These are phyloP conservation scores for Cymbopogon flexuosus DNA, from an alignment of 202 grass and related monocot species.

Conservation along the genomic window DNA sequence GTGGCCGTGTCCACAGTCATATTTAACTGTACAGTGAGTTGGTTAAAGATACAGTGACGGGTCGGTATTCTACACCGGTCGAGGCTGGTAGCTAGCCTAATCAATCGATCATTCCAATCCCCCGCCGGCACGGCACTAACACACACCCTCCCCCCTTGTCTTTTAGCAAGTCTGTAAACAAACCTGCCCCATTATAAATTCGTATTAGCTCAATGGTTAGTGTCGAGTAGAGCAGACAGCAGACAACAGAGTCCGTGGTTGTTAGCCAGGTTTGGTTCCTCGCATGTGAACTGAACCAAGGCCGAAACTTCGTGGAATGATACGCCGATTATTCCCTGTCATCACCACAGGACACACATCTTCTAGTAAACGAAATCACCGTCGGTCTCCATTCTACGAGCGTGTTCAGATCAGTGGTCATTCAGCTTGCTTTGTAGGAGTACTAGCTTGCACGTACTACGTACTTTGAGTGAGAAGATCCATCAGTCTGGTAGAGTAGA, in stretches of 20 bases:
- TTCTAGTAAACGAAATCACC: too few relatives aligned
- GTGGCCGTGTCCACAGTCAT: neutral
- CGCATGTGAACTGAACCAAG: neutral
- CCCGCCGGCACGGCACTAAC: neutral
- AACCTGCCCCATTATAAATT: neutral
- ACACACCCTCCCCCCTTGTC: neutral
- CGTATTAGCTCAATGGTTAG: conserved; percentile 2
- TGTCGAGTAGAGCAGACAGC: neutral
- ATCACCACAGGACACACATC: too few relatives aligned
- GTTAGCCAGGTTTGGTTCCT: conserved; percentile 3
- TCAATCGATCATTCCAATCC: neutral
- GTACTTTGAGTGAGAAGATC: neutral
- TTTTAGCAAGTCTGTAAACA: neutral
- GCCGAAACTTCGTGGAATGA: neutral
- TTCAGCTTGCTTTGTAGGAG: neutral
- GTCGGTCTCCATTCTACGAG: neutral
- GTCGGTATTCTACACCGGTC: neutral
- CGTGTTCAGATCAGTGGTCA: neutral
- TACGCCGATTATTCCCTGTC: neutral
- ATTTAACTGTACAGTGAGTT: neutral
- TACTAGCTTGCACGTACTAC: too few relatives aligned
- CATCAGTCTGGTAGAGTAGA: neutral
- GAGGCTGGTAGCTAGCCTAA: neutral
- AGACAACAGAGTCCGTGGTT: neutral
- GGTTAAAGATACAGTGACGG: neutral